phyloP scores from a whole-genome alignment of 345 rosid genomes.

The Eucalyptus rudis region DNA sequence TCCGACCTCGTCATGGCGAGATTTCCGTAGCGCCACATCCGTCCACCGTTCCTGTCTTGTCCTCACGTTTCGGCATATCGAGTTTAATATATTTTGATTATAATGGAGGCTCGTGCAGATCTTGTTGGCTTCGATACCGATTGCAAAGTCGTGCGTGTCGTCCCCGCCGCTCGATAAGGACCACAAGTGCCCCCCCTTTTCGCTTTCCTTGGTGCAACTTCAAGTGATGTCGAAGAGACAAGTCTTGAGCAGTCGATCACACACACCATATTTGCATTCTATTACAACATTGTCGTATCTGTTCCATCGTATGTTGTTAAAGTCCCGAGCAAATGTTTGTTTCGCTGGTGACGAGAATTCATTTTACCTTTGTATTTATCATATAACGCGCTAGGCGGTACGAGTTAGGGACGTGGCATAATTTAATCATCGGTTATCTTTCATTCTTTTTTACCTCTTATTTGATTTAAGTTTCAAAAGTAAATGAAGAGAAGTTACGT shows the following conservation, averaged over 20 bases:
- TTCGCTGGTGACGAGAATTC: no score
- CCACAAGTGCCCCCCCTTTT: background rate
- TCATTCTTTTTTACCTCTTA: no score
- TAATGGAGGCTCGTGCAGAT: background rate
- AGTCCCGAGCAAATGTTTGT: background rate
- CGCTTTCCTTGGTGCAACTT: background rate
- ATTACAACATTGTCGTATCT: background rate
- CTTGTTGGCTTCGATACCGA: background rate
- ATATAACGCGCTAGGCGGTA: fast-evolving
- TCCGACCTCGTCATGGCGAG: background rate
- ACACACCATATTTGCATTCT: background rate
- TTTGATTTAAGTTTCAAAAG: background rate
- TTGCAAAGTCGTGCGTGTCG: background rate
- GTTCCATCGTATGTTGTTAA: background rate
- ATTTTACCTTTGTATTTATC: background rate
- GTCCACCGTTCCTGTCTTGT: background rate
- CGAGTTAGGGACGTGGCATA: fast-evolving
- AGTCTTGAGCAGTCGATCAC: background rate
- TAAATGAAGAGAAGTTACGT: background rate
- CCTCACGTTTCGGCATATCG: background rate
- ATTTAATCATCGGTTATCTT: no score
- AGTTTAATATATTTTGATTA: background rate
- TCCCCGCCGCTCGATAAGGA: background rate
- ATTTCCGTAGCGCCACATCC: background rate
- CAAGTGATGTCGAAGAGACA: background rate